Conservation (phyloP, 2,329 filamentous ascomycete genomes). For the Emydomyces testavorans region DNA sequence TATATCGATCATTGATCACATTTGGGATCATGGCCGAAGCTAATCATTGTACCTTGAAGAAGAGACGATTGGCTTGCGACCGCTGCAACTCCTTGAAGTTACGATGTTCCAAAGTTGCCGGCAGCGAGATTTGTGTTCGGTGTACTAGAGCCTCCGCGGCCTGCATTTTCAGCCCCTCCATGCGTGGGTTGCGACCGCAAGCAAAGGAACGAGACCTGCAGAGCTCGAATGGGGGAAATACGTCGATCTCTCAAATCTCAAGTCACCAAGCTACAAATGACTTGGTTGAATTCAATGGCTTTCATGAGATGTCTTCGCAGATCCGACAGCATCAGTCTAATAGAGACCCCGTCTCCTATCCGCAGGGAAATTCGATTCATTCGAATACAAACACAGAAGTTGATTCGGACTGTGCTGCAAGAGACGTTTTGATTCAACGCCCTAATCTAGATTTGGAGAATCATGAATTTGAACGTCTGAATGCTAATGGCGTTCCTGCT, state of each 20-base stretch:
- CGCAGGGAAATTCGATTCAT: not conserved
- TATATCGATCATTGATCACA: too few relatives aligned
- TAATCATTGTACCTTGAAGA: not conserved
- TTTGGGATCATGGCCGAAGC: not conserved
- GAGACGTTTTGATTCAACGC: not conserved
- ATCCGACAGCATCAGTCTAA: not conserved
- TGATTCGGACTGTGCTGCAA: too few relatives aligned
- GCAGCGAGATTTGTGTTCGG: conserved; percentile 1
- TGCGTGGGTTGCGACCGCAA: conserved; percentile 1
- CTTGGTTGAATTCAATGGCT: too few relatives aligned
- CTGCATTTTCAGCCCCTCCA: conserved; percentile 7
- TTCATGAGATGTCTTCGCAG: too few relatives aligned
- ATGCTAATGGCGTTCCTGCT: not conserved
- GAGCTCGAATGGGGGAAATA: not conserved
- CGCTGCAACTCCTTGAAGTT: conserved; percentile 3
- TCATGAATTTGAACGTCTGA: too few relatives aligned
- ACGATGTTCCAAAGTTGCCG: conserved; percentile 1
- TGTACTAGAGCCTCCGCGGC: not conserved
- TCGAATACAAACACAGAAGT: too few relatives aligned
- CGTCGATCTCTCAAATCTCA: not conserved
- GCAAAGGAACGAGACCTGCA: not conserved
- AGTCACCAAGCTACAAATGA: not conserved
- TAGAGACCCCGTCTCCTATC: not conserved
- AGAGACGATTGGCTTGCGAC: not conserved
- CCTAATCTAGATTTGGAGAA: not conserved